Evolutionary conservation across 495 filamentous ascomycete genomes (phyloP), one percentile per base, ranked within the genome.

Genomic region (Hyaloscypha bicolor): DNA sequence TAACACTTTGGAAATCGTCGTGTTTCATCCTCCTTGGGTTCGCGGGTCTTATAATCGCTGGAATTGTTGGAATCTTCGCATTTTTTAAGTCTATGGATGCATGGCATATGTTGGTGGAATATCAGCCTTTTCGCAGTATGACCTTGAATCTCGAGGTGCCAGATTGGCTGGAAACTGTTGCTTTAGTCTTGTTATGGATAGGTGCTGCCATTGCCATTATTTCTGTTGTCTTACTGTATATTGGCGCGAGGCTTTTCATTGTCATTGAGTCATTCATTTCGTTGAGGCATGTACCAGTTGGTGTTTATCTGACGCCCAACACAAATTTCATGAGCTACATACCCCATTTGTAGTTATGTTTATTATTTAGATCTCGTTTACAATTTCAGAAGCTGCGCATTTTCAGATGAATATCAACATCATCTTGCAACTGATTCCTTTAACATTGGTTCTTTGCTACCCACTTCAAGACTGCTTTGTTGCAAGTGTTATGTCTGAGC

Each of bases 181-280:
- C n/a, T 45, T 29, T 51, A 37, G 12, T 37, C 8, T 12, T 37
- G 8, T 25, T 25, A 1, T 1, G 25, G 25, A 25, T 25, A 25
- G 2, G 25, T 25, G 25, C 2, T 25, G 25, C 25, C 25, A 25
- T 63, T 21, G 31, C 21, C 52, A 16, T 58, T 65, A 4, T 14
- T 55, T 1, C 4, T 4, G n/a, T 45, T 3, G 0, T 21, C n/a
- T 19, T 48, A 11, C 42, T 48, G 3, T 64, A 65, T 58, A 30
- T 45, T 25, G 22, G 37, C 6, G 30, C 52, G 1, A 12, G 63
- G 63, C 9, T 65, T 6, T 66, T 52, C 56, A 33, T 66, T 35
- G 42, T 66, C 16, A 39, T 66, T 2, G 64, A 66, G 29, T 30
- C 64, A n/a, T 66, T 60, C n/a, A 55, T 55, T 25, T 60, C 31